phyloP scores from a whole-genome alignment of 139 green algal genomes.

The Tetraselmis striata region DNA sequence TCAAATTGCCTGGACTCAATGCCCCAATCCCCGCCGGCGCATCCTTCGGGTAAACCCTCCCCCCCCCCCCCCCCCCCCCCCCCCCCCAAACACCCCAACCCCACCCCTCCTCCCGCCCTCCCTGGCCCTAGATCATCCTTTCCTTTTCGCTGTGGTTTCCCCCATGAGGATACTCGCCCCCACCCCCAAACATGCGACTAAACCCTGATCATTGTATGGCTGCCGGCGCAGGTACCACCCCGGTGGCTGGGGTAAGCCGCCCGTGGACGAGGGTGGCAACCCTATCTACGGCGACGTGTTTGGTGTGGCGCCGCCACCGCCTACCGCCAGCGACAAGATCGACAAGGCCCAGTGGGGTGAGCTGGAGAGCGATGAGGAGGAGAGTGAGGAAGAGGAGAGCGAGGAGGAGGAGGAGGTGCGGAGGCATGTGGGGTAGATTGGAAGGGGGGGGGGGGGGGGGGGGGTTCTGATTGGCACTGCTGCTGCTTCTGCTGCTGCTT shows the following conservation, averaged over 20 bases:
- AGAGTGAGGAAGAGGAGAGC: constrained; percentile 45
- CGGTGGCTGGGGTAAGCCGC: constrained; percentile 97
- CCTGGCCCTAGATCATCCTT: too few species aligned
- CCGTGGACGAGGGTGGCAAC: constrained; percentile 83
- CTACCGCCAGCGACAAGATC: constrained; percentile 49
- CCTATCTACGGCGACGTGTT: constrained; percentile 98
- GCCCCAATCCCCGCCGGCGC: constrained; percentile 85
- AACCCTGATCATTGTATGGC: too few species aligned
- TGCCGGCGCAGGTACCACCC: constrained; percentile 44
- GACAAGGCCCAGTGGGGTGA: constrained; percentile 68
- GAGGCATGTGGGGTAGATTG: constrained; percentile 30
- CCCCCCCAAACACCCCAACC: too few species aligned
- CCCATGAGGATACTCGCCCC: too few species aligned
- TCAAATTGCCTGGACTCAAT: constrained; percentile 80
- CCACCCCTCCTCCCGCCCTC: too few species aligned
- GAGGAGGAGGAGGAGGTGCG: constrained; percentile 49
- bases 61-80: too few species aligned
- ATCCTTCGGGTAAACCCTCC: constrained; percentile 79
- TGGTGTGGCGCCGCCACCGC: constrained; percentile 33
- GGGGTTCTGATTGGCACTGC: not conserved
- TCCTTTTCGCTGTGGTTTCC: too few species aligned
- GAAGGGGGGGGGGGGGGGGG: not conserved
- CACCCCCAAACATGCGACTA: too few species aligned
- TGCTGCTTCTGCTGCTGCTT: not conserved
- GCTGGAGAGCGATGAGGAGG: constrained; percentile 63